phyloP scores from a whole-genome alignment of 805 yeast genomes.

The Saturnispora ahearnii region DNA sequence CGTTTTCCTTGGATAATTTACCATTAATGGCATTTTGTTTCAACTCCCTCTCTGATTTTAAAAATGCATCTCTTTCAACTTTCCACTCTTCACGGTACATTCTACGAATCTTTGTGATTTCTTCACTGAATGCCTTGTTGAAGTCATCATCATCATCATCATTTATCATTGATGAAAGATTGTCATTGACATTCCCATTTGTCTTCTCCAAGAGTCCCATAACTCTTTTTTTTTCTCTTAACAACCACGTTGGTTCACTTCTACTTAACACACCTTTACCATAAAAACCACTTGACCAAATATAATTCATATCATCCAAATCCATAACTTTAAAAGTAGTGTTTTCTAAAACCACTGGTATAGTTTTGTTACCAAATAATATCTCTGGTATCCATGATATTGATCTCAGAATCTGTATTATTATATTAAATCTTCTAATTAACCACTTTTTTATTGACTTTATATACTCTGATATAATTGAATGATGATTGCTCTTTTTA shows the following conservation, averaged over 20 bases:
- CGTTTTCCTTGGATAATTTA: conserved; percentile 8
- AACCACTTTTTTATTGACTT: neutral
- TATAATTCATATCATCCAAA: conserved; percentile 37
- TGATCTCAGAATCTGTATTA: neutral
- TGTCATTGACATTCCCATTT: neutral
- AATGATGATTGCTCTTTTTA: neutral
- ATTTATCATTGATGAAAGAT: neutral
- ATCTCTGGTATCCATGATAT: neutral
- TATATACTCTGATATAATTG: neutral
- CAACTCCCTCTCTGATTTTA: conserved; percentile 33
- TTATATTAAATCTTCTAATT: neutral
- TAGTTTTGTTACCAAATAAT: neutral
- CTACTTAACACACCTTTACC: conserved; percentile 88
- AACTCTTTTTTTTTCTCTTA: conserved; percentile 52
- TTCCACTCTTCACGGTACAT: conserved; percentile 67
- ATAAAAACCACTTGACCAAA: conserved; percentile 86
- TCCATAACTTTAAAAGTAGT: conserved; percentile 34
- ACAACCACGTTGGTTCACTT: conserved; percentile 86
- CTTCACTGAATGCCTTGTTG: conserved; percentile 48
- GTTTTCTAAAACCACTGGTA: neutral
- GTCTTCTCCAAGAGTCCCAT: conserved; percentile 14
- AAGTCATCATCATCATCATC: neutral
- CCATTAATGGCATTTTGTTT: conserved; percentile 16
- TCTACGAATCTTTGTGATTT: conserved; percentile 65
- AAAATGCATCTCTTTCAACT: conserved; percentile 51